phyloP scores from a whole-genome alignment of 805 yeast genomes.

The Zygosaccharomyces kombuchaensis region DNA sequence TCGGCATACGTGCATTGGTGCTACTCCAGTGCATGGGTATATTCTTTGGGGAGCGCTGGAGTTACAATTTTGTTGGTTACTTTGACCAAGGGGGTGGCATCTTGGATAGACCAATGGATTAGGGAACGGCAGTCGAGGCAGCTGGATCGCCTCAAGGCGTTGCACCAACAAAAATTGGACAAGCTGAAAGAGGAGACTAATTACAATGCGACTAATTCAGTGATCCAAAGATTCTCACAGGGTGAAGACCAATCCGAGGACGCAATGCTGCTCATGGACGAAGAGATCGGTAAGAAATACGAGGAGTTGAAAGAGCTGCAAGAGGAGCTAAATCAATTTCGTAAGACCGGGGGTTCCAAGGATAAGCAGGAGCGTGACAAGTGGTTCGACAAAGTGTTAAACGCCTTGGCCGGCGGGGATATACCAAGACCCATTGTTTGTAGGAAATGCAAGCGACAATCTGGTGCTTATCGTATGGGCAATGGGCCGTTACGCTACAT shows the following conservation, averaged over 20 bases:
- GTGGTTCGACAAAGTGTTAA: constrained; percentile 35
- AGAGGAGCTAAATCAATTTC: constrained; percentile 25
- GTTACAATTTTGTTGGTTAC: constrained; percentile 5
- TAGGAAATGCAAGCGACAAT: constrained; percentile 21
- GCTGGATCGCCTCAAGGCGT: constrained; percentile 37
- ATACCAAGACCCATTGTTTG: constrained; percentile 24
- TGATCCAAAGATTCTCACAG: constrained; percentile 56
- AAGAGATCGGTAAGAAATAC: constrained; percentile 40
- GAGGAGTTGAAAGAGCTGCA: constrained; percentile 38
- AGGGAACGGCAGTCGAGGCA: constrained; percentile 16
- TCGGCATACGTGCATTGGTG: constrained; percentile 10
- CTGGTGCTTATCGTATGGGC: constrained; percentile 25
- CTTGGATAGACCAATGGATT: constrained; percentile 9
- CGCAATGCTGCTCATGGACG: constrained; percentile 41
- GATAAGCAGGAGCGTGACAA: constrained; percentile 29
- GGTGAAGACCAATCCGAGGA: constrained; percentile 50
- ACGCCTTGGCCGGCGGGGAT: constrained; percentile 31
- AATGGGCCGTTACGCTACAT: constrained; percentile 23
- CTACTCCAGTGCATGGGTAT: constrained; percentile 5
- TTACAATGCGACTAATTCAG: constrained; percentile 69
- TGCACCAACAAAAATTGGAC: constrained; percentile 54
- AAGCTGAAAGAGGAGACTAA: constrained; percentile 69
- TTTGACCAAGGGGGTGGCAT: constrained; percentile 11
- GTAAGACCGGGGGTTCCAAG: constrained; percentile 15
- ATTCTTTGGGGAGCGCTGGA: constrained; percentile 1